Percentiles rank a stretch among this genome's conserved stretches.
phyloP scores from a whole-genome alignment of 805 yeast genomes.

The Wickerhamomyces ciferrii region DNA sequence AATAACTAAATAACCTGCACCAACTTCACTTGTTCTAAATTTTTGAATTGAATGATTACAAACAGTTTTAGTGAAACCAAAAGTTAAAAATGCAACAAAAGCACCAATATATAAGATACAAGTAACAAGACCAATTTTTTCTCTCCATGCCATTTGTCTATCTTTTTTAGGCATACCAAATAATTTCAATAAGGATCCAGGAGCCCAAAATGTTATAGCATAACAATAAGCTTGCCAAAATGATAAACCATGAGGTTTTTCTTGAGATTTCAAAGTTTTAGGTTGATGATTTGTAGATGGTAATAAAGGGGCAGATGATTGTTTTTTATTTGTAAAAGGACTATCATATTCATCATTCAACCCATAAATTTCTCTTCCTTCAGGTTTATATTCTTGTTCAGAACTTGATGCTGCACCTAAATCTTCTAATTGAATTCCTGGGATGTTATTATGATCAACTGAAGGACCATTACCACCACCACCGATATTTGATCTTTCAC shows the following conservation, averaged over 20 bases:
- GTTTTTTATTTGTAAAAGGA: slow-evolving; percentile 10
- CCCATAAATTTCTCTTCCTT: slow-evolving; percentile 51
- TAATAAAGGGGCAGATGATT: background rate
- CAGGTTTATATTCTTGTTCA: slow-evolving; percentile 10
- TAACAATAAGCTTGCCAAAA: slow-evolving; percentile 84
- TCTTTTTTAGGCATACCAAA: slow-evolving; percentile 77
- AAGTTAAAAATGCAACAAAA: slow-evolving; percentile 78
- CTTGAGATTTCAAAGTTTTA: background rate
- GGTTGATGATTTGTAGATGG: background rate
- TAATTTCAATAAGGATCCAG: slow-evolving; percentile 60
- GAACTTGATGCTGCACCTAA: slow-evolving; percentile 5
- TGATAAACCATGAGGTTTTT: slow-evolving; percentile 21
- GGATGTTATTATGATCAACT: background rate
- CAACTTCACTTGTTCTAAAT: slow-evolving; percentile 55
- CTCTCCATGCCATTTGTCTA: slow-evolving; percentile 96
- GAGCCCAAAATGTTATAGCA: slow-evolving; percentile 87
- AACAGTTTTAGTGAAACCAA: slow-evolving; percentile 84
- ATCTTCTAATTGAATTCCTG: slow-evolving; percentile 17
- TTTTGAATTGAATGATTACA: slow-evolving; percentile 49
- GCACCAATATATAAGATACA: slow-evolving; percentile 72
- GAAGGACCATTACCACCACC: no score
- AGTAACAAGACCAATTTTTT: slow-evolving; percentile 80
- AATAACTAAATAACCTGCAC: slow-evolving; percentile 58
- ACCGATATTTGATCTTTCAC: background rate
- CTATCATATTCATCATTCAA: slow-evolving; percentile 51